A percentile compares a stretch with the other conserved stretches of the same genome.
These are phyloP conservation scores for Leccinum obscurum DNA, from an alignment of 768 basidiomycete genomes.

Conservation along the genomic window DNA sequence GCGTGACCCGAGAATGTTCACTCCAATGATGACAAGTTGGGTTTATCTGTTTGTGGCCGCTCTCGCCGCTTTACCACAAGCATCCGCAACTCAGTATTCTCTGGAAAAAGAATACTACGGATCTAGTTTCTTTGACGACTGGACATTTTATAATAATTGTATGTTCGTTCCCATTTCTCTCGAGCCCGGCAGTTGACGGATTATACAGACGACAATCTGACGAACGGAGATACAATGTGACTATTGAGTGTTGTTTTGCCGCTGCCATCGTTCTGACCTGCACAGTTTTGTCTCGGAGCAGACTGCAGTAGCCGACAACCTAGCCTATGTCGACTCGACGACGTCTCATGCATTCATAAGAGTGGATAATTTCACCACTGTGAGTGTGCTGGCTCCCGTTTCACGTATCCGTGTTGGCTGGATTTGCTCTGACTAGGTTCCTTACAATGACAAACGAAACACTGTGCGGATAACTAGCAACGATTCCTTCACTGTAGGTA, in stretches of 20 bases:
- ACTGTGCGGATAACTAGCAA: conserved; percentile 62
- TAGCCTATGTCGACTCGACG: conserved; percentile 59
- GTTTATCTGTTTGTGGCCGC: conserved; percentile 9
- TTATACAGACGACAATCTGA: conserved; percentile 62
- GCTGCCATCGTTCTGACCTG: conserved; percentile 5
- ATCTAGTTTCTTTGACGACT: conserved; percentile 62
- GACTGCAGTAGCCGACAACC: conserved; percentile 45
- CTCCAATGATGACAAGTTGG: not conserved
- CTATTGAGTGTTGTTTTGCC: conserved; percentile 8
- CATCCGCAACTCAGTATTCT: conserved; percentile 43
- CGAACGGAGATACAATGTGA: conserved; percentile 62
- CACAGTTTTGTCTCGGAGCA: conserved; percentile 48
- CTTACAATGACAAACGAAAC: conserved; percentile 58
- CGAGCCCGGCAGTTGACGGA: not conserved
- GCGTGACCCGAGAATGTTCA: conserved; percentile 10
- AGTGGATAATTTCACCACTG: conserved; percentile 67
- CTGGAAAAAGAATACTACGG: conserved; percentile 60
- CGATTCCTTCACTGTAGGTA: conserved; percentile 57
- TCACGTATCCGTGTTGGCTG: not conserved
- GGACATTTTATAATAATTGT: conserved; percentile 66
- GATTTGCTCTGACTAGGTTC: conserved; percentile 19
- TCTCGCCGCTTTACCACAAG: conserved; percentile 9
- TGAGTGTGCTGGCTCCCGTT: conserved; percentile 27
- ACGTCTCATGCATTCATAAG: conserved; percentile 76
- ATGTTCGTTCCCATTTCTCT: conserved; percentile 21